phyloP scores from a whole-genome alignment of 805 yeast genomes.

The Lachancea kluyveri region DNA sequence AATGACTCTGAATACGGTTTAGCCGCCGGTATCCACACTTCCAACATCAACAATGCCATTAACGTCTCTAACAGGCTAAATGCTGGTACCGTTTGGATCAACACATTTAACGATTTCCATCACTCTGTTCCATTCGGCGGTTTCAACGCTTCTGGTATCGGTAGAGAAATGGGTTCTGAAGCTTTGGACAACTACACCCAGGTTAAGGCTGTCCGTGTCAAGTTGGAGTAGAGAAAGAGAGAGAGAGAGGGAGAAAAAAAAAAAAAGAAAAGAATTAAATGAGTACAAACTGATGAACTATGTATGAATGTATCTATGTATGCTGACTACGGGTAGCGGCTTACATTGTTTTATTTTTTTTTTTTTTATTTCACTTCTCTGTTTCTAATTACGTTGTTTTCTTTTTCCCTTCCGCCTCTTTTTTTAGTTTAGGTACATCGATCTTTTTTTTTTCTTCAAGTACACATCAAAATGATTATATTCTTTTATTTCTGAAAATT shows the following conservation, averaged over 20 bases:
- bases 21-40: slow-evolving; percentile 87
- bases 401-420: too few species aligned
- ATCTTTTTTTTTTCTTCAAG: too few species aligned
- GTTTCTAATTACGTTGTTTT: too few species aligned
- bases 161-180: slow-evolving; percentile 88
- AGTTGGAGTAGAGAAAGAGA: slow-evolving; percentile 9
- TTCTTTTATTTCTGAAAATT: too few species aligned
- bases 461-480: too few species aligned
- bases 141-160: slow-evolving; percentile 83
- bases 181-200: slow-evolving; percentile 84
- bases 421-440: too few species aligned
- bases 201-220: slow-evolving; percentile 70
- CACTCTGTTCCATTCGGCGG: slow-evolving; percentile 91
- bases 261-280: too few species aligned
- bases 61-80: slow-evolving; percentile 67
- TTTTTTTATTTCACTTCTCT: too few species aligned
- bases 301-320: too few species aligned
- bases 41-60: slow-evolving; percentile 66
- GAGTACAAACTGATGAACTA: too few species aligned
- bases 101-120: slow-evolving; percentile 86
- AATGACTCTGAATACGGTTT: slow-evolving; percentile 81
- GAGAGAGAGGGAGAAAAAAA: neutral
- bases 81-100: slow-evolving; percentile 90
- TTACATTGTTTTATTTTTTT: too few species aligned
- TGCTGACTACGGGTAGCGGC: too few species aligned